phyloP scores from a whole-genome alignment of 116 monocot species.

The Thalassia testudinum region DNA sequence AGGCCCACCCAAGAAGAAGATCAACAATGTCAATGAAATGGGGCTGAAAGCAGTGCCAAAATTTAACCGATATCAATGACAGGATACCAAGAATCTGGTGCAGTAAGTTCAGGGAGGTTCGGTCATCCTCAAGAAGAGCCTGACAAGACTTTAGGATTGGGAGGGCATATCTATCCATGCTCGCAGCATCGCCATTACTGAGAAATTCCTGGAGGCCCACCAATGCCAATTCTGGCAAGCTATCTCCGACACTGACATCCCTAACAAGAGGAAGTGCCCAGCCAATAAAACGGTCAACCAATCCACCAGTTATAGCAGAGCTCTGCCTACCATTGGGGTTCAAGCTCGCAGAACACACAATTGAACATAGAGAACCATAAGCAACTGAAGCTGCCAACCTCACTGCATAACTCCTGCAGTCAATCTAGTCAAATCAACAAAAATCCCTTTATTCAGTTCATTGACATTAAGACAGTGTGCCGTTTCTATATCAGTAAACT shows the following conservation, averaged over 20 bases:
- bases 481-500: too few species aligned
- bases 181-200: constrained; percentile 23
- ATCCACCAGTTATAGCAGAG: constrained; percentile 10
- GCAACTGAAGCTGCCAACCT: constrained; percentile 53
- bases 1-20: constrained; percentile 90
- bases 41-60: constrained; percentile 52
- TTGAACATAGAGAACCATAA: constrained; percentile 57
- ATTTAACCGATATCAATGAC: constrained; percentile 54
- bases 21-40: constrained; percentile 84
- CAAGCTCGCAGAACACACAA: constrained; percentile 23
- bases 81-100: constrained; percentile 47
- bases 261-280: constrained; percentile 66
- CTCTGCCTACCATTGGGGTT: constrained; percentile 18
- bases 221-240: constrained; percentile 33
- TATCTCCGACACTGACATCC: constrained; percentile 17
- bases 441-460: too few species aligned
- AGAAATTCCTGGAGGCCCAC: constrained; percentile 66
- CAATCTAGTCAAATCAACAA: background rate
- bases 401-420: constrained; percentile 57
- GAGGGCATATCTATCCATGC: constrained; percentile 31
- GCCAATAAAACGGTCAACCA: constrained; percentile 47
- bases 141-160: constrained; percentile 68
- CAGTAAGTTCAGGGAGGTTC: constrained; percentile 58
- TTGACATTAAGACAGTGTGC: too few species aligned
- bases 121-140: constrained; percentile 87